Evolutionary conservation across 129 eudicot species (phyloP).

Genomic region (Smallanthus sonchifolius): DNA sequence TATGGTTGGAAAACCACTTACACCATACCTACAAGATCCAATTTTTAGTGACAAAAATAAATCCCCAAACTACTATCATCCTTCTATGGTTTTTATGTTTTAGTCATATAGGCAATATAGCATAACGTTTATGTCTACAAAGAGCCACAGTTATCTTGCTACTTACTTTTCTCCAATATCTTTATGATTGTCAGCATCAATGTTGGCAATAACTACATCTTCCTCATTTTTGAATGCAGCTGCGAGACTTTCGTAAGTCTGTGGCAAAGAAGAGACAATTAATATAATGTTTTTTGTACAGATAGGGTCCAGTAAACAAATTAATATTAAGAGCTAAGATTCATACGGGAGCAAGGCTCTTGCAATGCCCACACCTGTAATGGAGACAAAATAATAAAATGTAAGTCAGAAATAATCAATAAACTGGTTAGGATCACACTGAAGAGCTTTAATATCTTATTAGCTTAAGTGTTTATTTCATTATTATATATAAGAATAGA

Average conservation of each 20-base stretch:
- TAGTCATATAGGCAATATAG: neutral
- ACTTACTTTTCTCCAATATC: constrained; percentile 84
- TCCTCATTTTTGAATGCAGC: constrained; percentile 79
- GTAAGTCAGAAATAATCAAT: neutral
- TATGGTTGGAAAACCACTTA: constrained; percentile 77
- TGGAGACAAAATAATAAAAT: constrained; percentile 16
- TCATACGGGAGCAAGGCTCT: constrained; percentile 97
- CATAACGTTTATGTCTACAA: constrained; percentile 4
- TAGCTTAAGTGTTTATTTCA: constrained; percentile 7
- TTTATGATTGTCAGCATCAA: constrained; percentile 91
- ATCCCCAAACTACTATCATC: neutral
- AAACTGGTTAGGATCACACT: neutral
- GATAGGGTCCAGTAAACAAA: neutral
- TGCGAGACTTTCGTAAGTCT: constrained; percentile 90
- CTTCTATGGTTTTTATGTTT: neutral
- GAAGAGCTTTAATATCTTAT: neutral
- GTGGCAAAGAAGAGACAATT: constrained; percentile 8
- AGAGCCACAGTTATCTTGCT: neutral
- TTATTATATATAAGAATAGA: neutral
- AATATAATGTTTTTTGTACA: neutral
- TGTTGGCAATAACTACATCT: constrained; percentile 81
- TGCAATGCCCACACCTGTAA: constrained; percentile 99
- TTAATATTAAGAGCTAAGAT: constrained; percentile 16
- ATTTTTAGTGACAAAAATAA: constrained; percentile 6
- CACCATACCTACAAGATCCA: constrained; percentile 53